Evolutionary conservation across 2,329 filamentous ascomycete species (phyloP).

Genomic region (Thielaviopsis populi): DNA sequence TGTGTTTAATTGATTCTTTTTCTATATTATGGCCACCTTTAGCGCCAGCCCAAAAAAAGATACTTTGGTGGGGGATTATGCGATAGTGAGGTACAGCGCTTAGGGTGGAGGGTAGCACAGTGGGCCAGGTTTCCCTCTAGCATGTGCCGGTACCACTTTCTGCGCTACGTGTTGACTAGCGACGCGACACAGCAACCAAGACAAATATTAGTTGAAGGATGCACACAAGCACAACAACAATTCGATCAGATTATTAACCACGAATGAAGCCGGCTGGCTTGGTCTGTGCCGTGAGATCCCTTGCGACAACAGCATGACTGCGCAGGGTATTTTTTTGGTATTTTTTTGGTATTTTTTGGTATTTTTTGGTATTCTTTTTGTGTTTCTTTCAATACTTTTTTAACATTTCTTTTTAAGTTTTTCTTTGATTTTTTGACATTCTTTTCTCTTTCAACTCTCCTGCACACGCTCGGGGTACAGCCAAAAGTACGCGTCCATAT

Average conservation of each 20-base stretch:
- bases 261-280: background rate
- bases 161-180: background rate
- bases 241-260: background rate
- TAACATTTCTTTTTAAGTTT: too few species aligned
- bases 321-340: too few species aligned
- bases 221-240: background rate
- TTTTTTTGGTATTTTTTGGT: too few species aligned
- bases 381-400: too few species aligned
- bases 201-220: background rate
- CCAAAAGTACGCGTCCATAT: background rate
- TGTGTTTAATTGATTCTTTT: background rate
- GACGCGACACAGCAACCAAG: background rate
- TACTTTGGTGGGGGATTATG: background rate
- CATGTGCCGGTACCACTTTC: background rate
- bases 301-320: background rate
- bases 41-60: background rate
- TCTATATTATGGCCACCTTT: background rate
- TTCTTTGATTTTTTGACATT: too few species aligned
- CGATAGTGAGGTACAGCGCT: slow-evolving; percentile 7
- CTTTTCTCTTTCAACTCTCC: too few species aligned
- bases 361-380: too few species aligned
- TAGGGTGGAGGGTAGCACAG: background rate
- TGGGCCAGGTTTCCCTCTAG: background rate
- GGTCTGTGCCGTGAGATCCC: slow-evolving; percentile 2
- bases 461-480: too few species aligned